These are phyloP conservation scores for Kentomonas sorsogonicus DNA, from an alignment of 208 protist species.

Conservation along the genomic window DNA sequence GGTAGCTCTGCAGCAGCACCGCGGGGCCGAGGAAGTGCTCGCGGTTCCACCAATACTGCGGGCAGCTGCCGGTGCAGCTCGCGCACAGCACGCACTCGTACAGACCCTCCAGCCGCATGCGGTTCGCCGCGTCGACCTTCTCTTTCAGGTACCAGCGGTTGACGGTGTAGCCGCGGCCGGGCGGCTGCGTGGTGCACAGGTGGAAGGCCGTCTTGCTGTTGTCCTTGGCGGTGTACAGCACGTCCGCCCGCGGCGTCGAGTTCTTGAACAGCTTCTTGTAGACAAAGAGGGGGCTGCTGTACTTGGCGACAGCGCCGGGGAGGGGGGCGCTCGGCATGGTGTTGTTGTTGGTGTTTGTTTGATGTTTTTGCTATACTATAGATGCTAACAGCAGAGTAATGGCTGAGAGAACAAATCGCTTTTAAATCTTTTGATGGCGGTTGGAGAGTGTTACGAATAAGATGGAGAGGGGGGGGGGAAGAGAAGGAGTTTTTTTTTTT, in stretches of 20 bases:
- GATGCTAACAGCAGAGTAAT: too few relatives aligned
- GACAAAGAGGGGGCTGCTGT: conserved; percentile 73
- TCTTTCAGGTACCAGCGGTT: conserved; percentile 88
- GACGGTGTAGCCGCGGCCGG: conserved; percentile 48
- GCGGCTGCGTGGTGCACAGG: conserved; percentile 41
- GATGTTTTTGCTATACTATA: conserved; percentile 1
- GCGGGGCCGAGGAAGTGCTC: conserved; percentile 88
- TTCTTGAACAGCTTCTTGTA: conserved; percentile 76
- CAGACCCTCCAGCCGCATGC: conserved; percentile 76
- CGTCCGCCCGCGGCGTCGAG: conserved; percentile 40
- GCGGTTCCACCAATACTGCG: conserved; percentile 91
- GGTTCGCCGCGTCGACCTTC: conserved; percentile 80
- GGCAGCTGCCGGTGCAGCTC: conserved; percentile 82
- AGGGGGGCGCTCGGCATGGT: conserved; percentile 72
- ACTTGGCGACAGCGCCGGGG: conserved; percentile 42
- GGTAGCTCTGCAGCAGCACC: conserved; percentile 85
- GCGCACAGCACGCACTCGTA: conserved; percentile 91
- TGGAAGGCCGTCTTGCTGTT: conserved; percentile 82
- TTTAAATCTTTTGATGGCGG: too few relatives aligned
- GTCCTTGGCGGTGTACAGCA: conserved; percentile 84
- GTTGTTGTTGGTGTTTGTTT: neutral
- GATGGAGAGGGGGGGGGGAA: too few relatives aligned
- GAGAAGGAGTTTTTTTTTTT: too few relatives aligned
- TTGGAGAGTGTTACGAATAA: too few relatives aligned
- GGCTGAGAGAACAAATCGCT: too few relatives aligned